phyloP scores from a whole-genome alignment of 306 rosid species.

The Dalbergia cultrata region DNA sequence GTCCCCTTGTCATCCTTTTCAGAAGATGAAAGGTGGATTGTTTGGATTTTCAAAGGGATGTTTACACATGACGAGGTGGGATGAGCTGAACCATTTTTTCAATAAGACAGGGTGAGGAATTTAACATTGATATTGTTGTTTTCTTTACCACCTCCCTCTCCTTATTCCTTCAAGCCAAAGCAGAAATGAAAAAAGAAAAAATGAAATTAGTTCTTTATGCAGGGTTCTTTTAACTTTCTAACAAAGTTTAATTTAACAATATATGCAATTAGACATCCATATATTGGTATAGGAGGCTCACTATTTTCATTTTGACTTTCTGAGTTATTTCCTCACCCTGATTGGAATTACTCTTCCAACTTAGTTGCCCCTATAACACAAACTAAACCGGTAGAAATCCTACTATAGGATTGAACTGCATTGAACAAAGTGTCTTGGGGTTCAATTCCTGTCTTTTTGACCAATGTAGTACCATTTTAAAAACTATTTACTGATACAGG shows the following conservation, averaged over 20 bases:
- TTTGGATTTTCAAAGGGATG: constrained; percentile 97
- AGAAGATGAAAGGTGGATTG: constrained; percentile 67
- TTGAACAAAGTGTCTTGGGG: too few relatives aligned
- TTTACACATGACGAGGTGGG: constrained; percentile 90
- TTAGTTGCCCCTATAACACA: not conserved
- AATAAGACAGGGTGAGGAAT: constrained; percentile 76
- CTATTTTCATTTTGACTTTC: not conserved
- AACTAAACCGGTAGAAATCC: too few relatives aligned
- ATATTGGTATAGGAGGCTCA: not conserved
- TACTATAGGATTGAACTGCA: too few relatives aligned
- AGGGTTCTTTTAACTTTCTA: too few relatives aligned
- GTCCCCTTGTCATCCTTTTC: constrained; percentile 81
- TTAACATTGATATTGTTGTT: constrained; percentile 32
- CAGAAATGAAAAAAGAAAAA: too few relatives aligned
- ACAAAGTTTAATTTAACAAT: too few relatives aligned
- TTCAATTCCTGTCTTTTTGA: too few relatives aligned
- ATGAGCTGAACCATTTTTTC: constrained; percentile 87
- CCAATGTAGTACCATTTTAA: too few relatives aligned
- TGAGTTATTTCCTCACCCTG: not conserved
- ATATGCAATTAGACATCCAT: too few relatives aligned
- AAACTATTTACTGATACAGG: too few relatives aligned
- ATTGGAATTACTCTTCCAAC: not conserved
- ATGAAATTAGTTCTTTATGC: too few relatives aligned
- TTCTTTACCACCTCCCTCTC: not conserved
- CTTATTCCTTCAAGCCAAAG: too few relatives aligned